These are phyloP conservation scores for Theileria orientalis DNA, from an alignment of 169 alveolate species.

Conservation along the genomic window DNA sequence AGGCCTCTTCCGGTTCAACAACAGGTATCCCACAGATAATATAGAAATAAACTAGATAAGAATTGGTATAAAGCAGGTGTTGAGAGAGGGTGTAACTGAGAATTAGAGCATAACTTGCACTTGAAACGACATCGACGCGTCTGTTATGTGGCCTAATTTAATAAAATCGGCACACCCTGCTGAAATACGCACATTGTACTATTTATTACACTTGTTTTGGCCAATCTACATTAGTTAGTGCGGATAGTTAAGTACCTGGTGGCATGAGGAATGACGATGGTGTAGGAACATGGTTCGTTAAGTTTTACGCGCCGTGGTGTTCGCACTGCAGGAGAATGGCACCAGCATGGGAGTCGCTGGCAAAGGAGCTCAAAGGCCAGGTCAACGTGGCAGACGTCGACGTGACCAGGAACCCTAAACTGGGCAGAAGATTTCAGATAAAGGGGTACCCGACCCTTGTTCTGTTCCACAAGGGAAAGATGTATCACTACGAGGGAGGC, in stretches of 20 bases:
- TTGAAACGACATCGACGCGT: too few relatives aligned
- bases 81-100: too few relatives aligned
- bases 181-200: too few relatives aligned
- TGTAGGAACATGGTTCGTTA: slow-evolving; percentile 86
- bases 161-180: too few relatives aligned
- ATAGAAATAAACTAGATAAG: too few relatives aligned
- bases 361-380: slow-evolving; percentile 81
- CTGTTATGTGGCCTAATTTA: too few relatives aligned
- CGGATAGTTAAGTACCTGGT: neutral
- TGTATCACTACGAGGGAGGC: slow-evolving; percentile 77
- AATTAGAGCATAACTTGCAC: too few relatives aligned
- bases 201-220: neutral
- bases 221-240: neutral
- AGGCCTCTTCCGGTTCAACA: slow-evolving; percentile 71
- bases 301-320: slow-evolving; percentile 94
- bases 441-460: slow-evolving; percentile 95
- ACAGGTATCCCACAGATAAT: slow-evolving; percentile 49
- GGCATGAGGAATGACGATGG: neutral
- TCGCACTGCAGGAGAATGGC: slow-evolving; percentile 86
- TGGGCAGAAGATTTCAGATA: slow-evolving; percentile 80
- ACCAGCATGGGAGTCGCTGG: slow-evolving; percentile 92
- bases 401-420: slow-evolving; percentile 74
- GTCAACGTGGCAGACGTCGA: slow-evolving; percentile 81
- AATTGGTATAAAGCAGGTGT: too few relatives aligned
- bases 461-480: slow-evolving; percentile 88